Percentiles rank a stretch among this genome's conserved stretches.
These are phyloP conservation scores for Pseudocercospora eumusae DNA, from an alignment of 2,329 filamentous ascomycete genomes.

Conservation along the genomic window DNA sequence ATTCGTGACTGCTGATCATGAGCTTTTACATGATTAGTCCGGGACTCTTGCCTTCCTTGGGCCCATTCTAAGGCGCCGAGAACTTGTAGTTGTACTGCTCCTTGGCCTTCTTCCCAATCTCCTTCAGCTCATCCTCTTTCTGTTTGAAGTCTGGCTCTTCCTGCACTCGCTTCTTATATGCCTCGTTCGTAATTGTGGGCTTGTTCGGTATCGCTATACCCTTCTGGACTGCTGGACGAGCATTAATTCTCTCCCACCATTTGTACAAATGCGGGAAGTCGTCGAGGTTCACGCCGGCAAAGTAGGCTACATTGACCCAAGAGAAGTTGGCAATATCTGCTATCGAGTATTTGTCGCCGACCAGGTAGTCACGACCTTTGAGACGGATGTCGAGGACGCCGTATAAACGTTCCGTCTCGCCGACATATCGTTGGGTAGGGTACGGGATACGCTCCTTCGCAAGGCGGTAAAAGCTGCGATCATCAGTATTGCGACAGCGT, in stretches of 20 bases:
- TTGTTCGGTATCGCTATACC: constrained; percentile 43
- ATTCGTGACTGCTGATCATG: not conserved
- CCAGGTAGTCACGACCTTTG: constrained; percentile 46
- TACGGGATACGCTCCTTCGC: constrained; percentile 49
- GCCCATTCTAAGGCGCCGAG: constrained; percentile 27
- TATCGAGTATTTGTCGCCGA: constrained; percentile 50
- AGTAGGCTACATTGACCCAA: constrained; percentile 47
- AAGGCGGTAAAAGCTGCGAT: constrained; percentile 42
- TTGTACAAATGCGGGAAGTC: constrained; percentile 48
- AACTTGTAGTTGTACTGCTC: constrained; percentile 52
- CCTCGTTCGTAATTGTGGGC: constrained; percentile 46
- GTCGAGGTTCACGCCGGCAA: constrained; percentile 46
- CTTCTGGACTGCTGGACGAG: constrained; percentile 47
- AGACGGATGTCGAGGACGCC: constrained; percentile 50
- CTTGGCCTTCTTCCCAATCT: constrained; percentile 46
- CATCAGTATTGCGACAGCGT: not conserved
- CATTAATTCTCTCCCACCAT: constrained; percentile 48
- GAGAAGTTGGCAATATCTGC: constrained; percentile 51
- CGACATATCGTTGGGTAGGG: constrained; percentile 49
- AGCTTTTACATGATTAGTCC: not conserved
- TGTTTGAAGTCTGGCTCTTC: constrained; percentile 53
- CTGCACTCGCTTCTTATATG: constrained; percentile 46
- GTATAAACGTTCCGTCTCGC: constrained; percentile 51
- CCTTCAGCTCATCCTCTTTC: constrained; percentile 45
- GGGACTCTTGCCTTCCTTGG: not conserved